A percentile compares a stretch with the other conserved stretches of the same genome.
These are phyloP conservation scores for Saccharomyces cerevisiae DNA, from an alignment of 805 yeast species.

Conservation along the genomic window DNA sequence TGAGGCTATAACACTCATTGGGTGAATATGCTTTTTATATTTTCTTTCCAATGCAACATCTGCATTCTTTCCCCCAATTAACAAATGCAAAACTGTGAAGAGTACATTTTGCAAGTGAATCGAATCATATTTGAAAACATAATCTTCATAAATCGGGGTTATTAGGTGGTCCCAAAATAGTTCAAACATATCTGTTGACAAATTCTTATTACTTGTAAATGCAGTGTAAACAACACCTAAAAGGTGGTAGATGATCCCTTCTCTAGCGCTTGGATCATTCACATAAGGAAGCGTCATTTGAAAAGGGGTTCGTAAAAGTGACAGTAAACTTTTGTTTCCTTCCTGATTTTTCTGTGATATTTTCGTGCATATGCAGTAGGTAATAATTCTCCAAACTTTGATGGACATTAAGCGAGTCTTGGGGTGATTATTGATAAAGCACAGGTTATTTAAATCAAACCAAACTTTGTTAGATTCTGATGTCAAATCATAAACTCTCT, in stretches of 20 bases:
- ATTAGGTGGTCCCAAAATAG: slow-evolving; percentile 13
- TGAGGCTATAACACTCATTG: slow-evolving; percentile 21
- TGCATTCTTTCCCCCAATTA: slow-evolving; percentile 1
- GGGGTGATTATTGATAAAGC: slow-evolving; percentile 9
- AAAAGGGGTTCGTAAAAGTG: slow-evolving; percentile 13
- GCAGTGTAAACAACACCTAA: slow-evolving; percentile 15
- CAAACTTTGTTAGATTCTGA: slow-evolving; percentile 9
- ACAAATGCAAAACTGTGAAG: slow-evolving; percentile 1
- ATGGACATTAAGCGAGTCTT: slow-evolving; percentile 13
- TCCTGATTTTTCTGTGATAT: background rate
- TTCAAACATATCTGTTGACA: slow-evolving; percentile 2
- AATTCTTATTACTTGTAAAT: slow-evolving; percentile 1
- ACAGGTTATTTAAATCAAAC: slow-evolving; percentile 15
- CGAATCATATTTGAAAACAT: slow-evolving; percentile 3
- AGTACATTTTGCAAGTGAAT: slow-evolving; percentile 5
- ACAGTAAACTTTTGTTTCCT: background rate
- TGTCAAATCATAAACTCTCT: slow-evolving; percentile 5
- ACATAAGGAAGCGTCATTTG: slow-evolving; percentile 3
- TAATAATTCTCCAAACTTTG: slow-evolving; percentile 25
- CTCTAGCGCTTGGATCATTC: slow-evolving; percentile 4
- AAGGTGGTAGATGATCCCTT: slow-evolving; percentile 14
- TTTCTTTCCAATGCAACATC: background rate
- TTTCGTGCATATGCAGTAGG: slow-evolving; percentile 14
- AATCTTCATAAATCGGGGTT: slow-evolving; percentile 9
- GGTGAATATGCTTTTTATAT: slow-evolving; percentile 3